Evolutionary conservation across 2,329 filamentous ascomycete species (phyloP).

Genomic region (Rasamsonia emersonii): DNA sequence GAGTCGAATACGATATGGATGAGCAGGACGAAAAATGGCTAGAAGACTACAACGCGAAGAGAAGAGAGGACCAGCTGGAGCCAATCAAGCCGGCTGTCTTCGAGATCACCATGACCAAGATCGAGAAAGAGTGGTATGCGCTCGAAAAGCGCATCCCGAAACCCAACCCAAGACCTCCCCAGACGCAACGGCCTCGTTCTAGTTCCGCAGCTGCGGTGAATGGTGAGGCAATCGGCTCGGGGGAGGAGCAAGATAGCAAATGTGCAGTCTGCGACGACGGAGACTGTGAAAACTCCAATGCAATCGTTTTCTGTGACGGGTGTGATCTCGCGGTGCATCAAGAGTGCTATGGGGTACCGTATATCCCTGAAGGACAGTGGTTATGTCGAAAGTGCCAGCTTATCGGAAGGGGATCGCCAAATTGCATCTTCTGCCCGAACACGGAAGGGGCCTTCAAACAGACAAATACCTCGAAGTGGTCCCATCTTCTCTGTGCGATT

Average conservation of each 20-base stretch:
- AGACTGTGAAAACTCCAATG: conserved; percentile 99
- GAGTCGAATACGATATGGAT: conserved; percentile 99
- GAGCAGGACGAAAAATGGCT: conserved; percentile 98
- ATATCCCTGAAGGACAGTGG: conserved; percentile 98
- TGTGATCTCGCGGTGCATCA: conserved; percentile 97
- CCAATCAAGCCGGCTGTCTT: conserved; percentile 88
- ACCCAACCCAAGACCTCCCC: conserved; percentile 89
- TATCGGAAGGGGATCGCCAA: conserved; percentile 83
- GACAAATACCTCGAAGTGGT: conserved; percentile 93
- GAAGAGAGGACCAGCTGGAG: conserved; percentile 66
- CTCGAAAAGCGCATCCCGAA: conserved; percentile 96
- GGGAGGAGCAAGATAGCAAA: conserved; percentile 93
- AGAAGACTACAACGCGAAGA: conserved; percentile 68
- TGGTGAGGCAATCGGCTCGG: conserved; percentile 69
- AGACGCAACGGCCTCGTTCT: conserved; percentile 85
- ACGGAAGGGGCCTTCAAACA: conserved; percentile 98
- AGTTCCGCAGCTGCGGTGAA: conserved; percentile 94
- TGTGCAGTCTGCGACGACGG: conserved; percentile 97
- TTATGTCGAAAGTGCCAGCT: conserved; percentile 93
- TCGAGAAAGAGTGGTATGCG: conserved; percentile 97
- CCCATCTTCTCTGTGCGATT: conserved; percentile 90
- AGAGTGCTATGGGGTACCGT: conserved; percentile 97
- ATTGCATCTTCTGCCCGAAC: conserved; percentile 97
- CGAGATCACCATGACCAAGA: conserved; percentile 96
- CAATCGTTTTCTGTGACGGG: conserved; percentile 97